Percentiles rank a stretch among this genome's conserved stretches.
Evolutionary conservation across 2,329 filamentous ascomycete species (phyloP).

Genomic region (Penicillium sp.): DNA sequence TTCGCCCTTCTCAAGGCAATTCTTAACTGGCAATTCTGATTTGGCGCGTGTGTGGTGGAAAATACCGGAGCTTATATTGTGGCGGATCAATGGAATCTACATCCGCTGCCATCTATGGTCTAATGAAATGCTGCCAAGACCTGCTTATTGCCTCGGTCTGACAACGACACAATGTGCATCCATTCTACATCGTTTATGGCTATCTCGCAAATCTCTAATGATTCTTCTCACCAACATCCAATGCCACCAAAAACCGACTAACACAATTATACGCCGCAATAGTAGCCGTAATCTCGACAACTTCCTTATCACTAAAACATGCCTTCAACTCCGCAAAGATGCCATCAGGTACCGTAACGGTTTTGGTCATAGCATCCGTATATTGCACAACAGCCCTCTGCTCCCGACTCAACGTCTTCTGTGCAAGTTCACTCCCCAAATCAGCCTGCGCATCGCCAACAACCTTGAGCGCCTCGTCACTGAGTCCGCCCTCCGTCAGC

Average conservation of each 20-base stretch:
- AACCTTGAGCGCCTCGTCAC: constrained; percentile 45
- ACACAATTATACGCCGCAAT: constrained; percentile 84
- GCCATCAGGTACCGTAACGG: constrained; percentile 67
- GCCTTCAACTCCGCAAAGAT: constrained; percentile 66
- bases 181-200: not conserved
- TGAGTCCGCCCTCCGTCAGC: constrained; percentile 61
- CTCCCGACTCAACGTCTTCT: constrained; percentile 52
- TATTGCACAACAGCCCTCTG: constrained; percentile 72
- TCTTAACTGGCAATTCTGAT: not conserved
- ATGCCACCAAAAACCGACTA: constrained; percentile 76
- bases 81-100: not conserved
- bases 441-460: constrained; percentile 36
- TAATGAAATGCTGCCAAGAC: not conserved
- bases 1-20: not conserved
- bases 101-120: not conserved
- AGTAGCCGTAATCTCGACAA: constrained; percentile 80
- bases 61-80: too few relatives aligned
- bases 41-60: not conserved
- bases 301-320: constrained; percentile 67
- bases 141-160: not conserved
- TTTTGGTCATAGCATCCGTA: constrained; percentile 80
- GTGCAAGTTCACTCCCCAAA: constrained; percentile 26
- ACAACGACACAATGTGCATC: not conserved
- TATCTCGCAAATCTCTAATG: constrained; percentile 8
- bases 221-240: constrained; percentile 62